These are phyloP conservation scores for Biancaea sappan DNA, from an alignment of 306 rosid genomes.

Conservation along the genomic window DNA sequence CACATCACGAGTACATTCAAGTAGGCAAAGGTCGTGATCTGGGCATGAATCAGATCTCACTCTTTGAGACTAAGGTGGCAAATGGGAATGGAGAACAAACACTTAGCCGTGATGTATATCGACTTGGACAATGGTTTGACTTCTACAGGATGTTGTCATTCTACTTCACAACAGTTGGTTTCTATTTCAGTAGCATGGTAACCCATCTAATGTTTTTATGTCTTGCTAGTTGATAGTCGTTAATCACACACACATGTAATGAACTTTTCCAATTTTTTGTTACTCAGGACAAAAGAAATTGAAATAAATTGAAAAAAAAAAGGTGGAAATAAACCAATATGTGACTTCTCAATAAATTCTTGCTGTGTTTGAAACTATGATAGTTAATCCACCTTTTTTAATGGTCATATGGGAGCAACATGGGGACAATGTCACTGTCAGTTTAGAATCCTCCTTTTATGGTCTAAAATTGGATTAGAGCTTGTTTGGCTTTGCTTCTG, in stretches of 20 bases:
- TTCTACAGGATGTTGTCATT: conserved; percentile 60
- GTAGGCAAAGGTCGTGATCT: conserved; percentile 63
- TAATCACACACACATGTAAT: background rate
- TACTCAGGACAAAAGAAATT: background rate
- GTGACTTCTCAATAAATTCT: background rate
- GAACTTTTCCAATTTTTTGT: background rate
- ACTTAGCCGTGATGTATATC: conserved; percentile 51
- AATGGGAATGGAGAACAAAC: conserved; percentile 63
- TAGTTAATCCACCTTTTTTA: background rate
- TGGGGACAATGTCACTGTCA: background rate
- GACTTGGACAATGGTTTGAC: conserved; percentile 59
- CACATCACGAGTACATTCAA: conserved; percentile 61
- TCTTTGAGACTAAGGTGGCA: conserved; percentile 56
- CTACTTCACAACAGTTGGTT: conserved; percentile 58
- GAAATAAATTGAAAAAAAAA: background rate
- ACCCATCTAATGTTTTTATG: background rate
- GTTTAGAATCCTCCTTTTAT: background rate
- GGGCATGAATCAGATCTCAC: conserved; percentile 59
- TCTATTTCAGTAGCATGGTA: conserved; percentile 47
- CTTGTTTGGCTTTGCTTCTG: no score
- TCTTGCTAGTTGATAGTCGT: background rate
- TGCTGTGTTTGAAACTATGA: background rate
- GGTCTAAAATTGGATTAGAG: background rate
- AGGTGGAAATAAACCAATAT: background rate
- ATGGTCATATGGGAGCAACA: background rate